Evolutionary conservation across 495 filamentous ascomycete genomes (phyloP).

Genomic region (Aspergillus incahuasiensis): DNA sequence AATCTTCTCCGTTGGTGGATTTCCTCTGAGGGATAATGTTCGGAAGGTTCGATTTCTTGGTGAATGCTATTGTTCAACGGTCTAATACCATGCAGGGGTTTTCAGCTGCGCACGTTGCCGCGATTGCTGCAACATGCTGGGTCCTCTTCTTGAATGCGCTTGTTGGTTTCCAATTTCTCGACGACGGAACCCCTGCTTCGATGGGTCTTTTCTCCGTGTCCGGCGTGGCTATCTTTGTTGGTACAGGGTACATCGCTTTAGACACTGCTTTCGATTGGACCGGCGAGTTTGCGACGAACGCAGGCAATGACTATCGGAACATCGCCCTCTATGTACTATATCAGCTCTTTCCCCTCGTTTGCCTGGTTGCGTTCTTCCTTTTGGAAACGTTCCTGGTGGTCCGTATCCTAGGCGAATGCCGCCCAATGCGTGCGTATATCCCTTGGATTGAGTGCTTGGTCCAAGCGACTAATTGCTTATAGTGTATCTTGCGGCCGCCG

Average conservation of each 20-base stretch:
- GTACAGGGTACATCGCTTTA: conserved; percentile 91
- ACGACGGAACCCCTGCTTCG: conserved; percentile 86
- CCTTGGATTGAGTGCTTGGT: background rate
- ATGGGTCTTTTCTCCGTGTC: conserved; percentile 70
- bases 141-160: conserved; percentile 87
- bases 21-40: conserved; percentile 65
- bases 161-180: conserved; percentile 88
- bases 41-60: conserved; percentile 38
- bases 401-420: conserved; percentile 73
- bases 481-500: conserved; percentile 74
- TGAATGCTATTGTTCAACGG: background rate
- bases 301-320: conserved; percentile 56
- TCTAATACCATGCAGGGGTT: conserved; percentile 59
- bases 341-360: conserved; percentile 84
- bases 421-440: conserved; percentile 69
- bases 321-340: conserved; percentile 92
- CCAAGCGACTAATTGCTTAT: background rate
- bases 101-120: conserved; percentile 84
- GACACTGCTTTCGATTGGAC: conserved; percentile 91
- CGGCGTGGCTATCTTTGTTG: conserved; percentile 68
- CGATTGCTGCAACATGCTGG: conserved; percentile 85
- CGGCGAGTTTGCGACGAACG: conserved; percentile 60
- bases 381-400: conserved; percentile 81
- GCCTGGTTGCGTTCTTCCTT: conserved; percentile 75
- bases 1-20: conserved; percentile 89